Evolutionary conservation across 2,329 filamentous ascomycete species (phyloP).

Genomic region (Bimuria novae-zelandiae): DNA sequence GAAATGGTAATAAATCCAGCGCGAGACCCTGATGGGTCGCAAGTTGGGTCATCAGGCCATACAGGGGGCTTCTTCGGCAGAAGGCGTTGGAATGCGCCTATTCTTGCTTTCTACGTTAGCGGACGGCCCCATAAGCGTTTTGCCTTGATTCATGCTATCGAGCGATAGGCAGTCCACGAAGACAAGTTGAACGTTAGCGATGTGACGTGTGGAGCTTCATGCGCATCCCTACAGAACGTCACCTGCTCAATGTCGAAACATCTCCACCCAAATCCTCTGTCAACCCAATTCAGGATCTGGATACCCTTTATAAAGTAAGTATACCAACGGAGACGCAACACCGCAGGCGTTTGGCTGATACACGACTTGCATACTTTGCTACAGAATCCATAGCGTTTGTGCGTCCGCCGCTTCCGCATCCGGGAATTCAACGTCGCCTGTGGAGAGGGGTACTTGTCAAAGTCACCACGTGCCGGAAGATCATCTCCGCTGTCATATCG

Average conservation of each 20-base stretch:
- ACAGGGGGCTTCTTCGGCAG: neutral
- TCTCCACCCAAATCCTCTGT: no score
- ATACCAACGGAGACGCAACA: neutral
- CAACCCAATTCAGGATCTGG: no score
- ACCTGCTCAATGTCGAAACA: slow-evolving; percentile 13
- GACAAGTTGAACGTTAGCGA: slow-evolving; percentile 11
- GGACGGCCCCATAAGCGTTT: slow-evolving; percentile 19
- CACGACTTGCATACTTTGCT: slow-evolving; percentile 7
- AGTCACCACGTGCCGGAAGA: slow-evolving; percentile 7
- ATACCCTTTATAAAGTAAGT: neutral
- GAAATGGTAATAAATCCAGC: slow-evolving; percentile 19
- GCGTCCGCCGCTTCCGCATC: neutral
- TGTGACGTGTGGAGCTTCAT: slow-evolving; percentile 12
- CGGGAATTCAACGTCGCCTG: slow-evolving; percentile 1
- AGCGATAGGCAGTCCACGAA: slow-evolving; percentile 12
- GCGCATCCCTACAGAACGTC: slow-evolving; percentile 6
- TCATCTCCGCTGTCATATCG: slow-evolving; percentile 7
- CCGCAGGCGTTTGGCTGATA: slow-evolving; percentile 4
- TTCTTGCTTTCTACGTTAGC: slow-evolving; percentile 12
- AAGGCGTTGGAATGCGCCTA: slow-evolving; percentile 10
- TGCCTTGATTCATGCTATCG: slow-evolving; percentile 12
- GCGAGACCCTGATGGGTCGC: slow-evolving; percentile 22
- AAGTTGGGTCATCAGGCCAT: slow-evolving; percentile 28
- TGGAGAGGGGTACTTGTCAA: slow-evolving; percentile 8
- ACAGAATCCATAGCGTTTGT: neutral